These are phyloP conservation scores for Phytopythium delawarense DNA, from an alignment of 352 stramenopile species.

Conservation along the genomic window DNA sequence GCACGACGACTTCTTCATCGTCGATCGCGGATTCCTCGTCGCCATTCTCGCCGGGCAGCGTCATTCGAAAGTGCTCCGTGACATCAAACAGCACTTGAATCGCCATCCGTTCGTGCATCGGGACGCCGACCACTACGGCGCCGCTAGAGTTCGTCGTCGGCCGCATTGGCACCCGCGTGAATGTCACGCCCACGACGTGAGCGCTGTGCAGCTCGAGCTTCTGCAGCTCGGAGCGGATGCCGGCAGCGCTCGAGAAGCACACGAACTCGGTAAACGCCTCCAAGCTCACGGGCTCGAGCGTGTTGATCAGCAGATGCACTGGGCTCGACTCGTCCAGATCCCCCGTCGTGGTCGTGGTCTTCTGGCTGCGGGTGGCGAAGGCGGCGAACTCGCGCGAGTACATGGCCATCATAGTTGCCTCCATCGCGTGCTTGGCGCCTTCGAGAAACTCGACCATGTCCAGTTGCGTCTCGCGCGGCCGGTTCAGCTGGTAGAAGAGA, in stretches of 20 bases:
- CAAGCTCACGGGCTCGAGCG: conserved; percentile 21
- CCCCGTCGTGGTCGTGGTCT: background rate
- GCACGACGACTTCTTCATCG: conserved; percentile 8
- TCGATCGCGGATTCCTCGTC: background rate
- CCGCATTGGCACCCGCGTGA: conserved; percentile 10
- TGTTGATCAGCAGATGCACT: conserved; percentile 7
- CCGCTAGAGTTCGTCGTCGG: conserved; percentile 16
- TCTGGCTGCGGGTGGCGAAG: conserved; percentile 14
- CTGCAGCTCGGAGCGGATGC: conserved; percentile 16
- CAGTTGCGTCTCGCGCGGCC: conserved; percentile 43
- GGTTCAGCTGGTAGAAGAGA: conserved; percentile 42
- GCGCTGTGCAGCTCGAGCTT: conserved; percentile 21
- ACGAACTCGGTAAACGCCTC: conserved; percentile 21
- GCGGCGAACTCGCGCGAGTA: conserved; percentile 54
- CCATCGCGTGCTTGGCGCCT: conserved; percentile 41
- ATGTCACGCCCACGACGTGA: conserved; percentile 18
- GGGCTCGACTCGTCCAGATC: background rate
- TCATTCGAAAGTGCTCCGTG: conserved; percentile 21
- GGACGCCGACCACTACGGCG: conserved; percentile 13
- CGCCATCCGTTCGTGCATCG: conserved; percentile 17
- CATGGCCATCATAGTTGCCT: conserved; percentile 46
- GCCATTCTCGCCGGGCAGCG: conserved; percentile 5
- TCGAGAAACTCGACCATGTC: conserved; percentile 49
- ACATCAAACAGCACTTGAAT: conserved; percentile 25
- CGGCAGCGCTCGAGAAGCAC: conserved; percentile 7